Conservation (phyloP, 306 rosid genomes). For the Dryas alaskensis region DNA sequence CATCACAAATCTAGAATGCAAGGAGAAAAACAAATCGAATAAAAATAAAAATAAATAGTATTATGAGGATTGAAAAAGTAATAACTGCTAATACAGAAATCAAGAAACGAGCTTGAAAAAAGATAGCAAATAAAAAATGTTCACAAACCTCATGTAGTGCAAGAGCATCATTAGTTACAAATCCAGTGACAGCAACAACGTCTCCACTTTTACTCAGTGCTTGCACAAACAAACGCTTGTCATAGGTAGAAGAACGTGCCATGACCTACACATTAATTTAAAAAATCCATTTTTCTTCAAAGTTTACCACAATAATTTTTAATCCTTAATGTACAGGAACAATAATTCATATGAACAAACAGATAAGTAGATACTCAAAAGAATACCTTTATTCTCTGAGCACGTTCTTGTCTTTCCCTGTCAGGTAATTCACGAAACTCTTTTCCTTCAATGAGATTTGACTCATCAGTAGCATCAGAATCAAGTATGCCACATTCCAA, state of each 20-base stretch:
- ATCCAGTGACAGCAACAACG: slow-evolving; percentile 94
- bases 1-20: neutral
- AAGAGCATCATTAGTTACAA: slow-evolving; percentile 94
- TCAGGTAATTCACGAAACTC: slow-evolving; percentile 52
- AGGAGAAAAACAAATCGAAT: no score
- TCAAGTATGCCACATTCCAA: slow-evolving; percentile 78
- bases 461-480: slow-evolving; percentile 46
- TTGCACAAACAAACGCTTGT: slow-evolving; percentile 91
- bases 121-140: neutral
- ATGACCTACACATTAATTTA: slow-evolving; percentile 54
- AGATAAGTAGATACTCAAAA: neutral
- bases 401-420: slow-evolving; percentile 46
- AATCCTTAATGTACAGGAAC: slow-evolving; percentile 5
- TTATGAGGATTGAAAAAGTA: no score
- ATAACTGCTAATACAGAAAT: no score
- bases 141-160: slow-evolving; percentile 76
- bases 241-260: slow-evolving; percentile 93
- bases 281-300: neutral
- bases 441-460: slow-evolving; percentile 67
- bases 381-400: slow-evolving; percentile 54
- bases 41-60: no score
- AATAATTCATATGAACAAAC: slow-evolving; percentile 3
- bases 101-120: no score
- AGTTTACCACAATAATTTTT: no score
- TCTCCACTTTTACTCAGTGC: slow-evolving; percentile 68